A percentile compares a stretch with the other conserved stretches of the same genome.
phyloP scores from a whole-genome alignment of 1,284 basidiomycete genomes.

The Trametes versicolor region DNA sequence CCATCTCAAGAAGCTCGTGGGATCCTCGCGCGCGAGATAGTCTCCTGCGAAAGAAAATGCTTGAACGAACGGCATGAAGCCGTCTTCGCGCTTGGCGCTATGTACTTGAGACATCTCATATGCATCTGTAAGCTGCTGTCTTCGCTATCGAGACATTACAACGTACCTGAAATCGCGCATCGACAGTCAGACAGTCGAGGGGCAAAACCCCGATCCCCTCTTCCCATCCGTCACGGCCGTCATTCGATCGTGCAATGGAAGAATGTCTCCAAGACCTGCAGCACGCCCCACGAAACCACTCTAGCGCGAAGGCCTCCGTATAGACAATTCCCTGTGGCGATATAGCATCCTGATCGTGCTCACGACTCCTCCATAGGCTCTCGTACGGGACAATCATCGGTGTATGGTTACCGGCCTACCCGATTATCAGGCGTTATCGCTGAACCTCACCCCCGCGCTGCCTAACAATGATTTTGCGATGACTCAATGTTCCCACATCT shows the following conservation, averaged over 20 bases:
- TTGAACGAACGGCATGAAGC: constrained; percentile 7
- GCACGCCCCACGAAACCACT: constrained; percentile 10
- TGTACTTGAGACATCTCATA: constrained; percentile 16
- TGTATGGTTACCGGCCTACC: constrained; percentile 41
- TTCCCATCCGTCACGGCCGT: constrained; percentile 7
- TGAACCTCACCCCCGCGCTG: not conserved
- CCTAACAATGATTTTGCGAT: not conserved
- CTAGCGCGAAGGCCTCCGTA: constrained; percentile 10
- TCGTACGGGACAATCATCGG: constrained; percentile 43
- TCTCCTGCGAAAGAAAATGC: not conserved
- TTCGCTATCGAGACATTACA: not conserved
- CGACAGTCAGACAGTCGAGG: constrained; percentile 11
- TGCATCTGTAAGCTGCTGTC: constrained; percentile 9
- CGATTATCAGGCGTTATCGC: constrained; percentile 22
- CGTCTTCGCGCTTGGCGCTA: constrained; percentile 14
- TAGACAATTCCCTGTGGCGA: not conserved
- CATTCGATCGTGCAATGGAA: constrained; percentile 10
- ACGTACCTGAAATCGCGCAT: not conserved
- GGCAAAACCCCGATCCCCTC: constrained; percentile 13
- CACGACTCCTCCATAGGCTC: constrained; percentile 32
- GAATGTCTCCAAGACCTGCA: constrained; percentile 7
- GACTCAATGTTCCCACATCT: constrained; percentile 17
- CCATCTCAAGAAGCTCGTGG: constrained; percentile 10
- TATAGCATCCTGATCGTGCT: constrained; percentile 1
- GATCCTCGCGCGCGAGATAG: constrained; percentile 7